phyloP scores from a whole-genome alignment of 177 flowering plant genomes.

The Telopea speciosissima region DNA sequence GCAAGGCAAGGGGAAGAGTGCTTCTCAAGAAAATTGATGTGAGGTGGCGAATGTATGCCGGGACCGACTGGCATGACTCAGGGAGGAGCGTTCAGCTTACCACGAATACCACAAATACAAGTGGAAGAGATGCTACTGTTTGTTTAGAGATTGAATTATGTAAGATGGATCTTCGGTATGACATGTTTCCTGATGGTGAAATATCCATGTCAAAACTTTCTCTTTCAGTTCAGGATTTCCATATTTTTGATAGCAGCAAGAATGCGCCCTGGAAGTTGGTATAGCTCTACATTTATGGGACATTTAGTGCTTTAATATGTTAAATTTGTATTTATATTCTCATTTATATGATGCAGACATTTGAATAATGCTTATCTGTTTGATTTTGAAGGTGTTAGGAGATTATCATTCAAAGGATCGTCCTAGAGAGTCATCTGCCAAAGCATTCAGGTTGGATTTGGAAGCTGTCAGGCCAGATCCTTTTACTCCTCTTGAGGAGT shows the following conservation, averaged over 20 bases:
- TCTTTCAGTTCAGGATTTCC: conserved; percentile 57
- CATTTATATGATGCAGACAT: not conserved
- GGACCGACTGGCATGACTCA: conserved; percentile 65
- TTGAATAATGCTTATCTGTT: conserved; percentile 14
- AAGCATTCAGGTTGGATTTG: conserved; percentile 70
- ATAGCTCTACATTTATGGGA: not conserved
- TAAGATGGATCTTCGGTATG: conserved; percentile 54
- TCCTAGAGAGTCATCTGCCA: conserved; percentile 77
- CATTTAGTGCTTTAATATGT: not conserved
- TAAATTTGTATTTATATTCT: not conserved
- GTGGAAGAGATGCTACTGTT: conserved; percentile 52
- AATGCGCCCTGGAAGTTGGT: conserved; percentile 96
- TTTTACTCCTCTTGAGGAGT: conserved; percentile 79
- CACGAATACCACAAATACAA: conserved; percentile 6
- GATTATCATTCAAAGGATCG: conserved; percentile 68
- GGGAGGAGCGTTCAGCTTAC: conserved; percentile 17
- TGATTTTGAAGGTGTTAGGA: conserved; percentile 59
- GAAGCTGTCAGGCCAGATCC: conserved; percentile 94
- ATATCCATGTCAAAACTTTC: conserved; percentile 47
- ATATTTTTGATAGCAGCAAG: conserved; percentile 63
- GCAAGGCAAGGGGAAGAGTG: conserved; percentile 45
- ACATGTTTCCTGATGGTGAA: conserved; percentile 60
- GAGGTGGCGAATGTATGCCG: conserved; percentile 74
- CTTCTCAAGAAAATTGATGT: conserved; percentile 50
- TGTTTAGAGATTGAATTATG: conserved; percentile 67